Percentiles rank a stretch among this genome's conserved stretches.
phyloP scores from a whole-genome alignment of 768 basidiomycete species.

The Trametes gibbosa region DNA sequence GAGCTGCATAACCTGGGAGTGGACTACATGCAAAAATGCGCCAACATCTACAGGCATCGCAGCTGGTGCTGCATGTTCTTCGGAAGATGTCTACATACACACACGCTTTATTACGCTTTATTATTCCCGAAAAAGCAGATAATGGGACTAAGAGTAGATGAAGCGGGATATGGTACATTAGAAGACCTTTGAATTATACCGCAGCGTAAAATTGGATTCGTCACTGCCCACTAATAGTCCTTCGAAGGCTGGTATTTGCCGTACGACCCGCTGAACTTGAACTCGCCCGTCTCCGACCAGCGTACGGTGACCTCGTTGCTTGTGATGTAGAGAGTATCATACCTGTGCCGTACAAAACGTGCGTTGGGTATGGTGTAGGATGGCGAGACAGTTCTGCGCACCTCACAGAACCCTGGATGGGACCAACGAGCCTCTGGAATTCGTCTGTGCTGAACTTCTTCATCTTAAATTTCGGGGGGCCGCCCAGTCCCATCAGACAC shows the following conservation, averaged over 20 bases:
- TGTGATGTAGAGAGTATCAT: conserved; percentile 37
- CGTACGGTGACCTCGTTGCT: conserved; percentile 43
- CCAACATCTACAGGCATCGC: too few species aligned
- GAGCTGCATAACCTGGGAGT: too few species aligned
- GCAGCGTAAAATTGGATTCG: not conserved
- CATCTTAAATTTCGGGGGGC: conserved; percentile 48
- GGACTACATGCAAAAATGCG: too few species aligned
- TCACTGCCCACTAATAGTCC: not conserved
- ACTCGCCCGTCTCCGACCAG: conserved; percentile 49
- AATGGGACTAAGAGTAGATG: not conserved
- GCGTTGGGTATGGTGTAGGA: too few species aligned
- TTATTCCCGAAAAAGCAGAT: not conserved
- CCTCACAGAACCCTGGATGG: conserved; percentile 37
- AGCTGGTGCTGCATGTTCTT: too few species aligned
- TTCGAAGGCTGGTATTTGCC: conserved; percentile 26
- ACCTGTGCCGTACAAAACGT: conserved; percentile 28
- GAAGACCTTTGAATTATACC: not conserved
- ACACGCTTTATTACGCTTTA: too few species aligned
- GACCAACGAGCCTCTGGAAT: conserved; percentile 22
- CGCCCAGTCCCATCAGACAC: conserved; percentile 38
- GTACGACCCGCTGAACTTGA: conserved; percentile 55
- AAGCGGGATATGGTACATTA: conserved; percentile 1
- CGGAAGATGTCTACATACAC: not conserved
- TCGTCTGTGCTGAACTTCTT: conserved; percentile 36
- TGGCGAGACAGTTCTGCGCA: conserved; percentile 17